Conservation (phyloP, 306 rosid species). For the Glycine latifolia region DNA sequence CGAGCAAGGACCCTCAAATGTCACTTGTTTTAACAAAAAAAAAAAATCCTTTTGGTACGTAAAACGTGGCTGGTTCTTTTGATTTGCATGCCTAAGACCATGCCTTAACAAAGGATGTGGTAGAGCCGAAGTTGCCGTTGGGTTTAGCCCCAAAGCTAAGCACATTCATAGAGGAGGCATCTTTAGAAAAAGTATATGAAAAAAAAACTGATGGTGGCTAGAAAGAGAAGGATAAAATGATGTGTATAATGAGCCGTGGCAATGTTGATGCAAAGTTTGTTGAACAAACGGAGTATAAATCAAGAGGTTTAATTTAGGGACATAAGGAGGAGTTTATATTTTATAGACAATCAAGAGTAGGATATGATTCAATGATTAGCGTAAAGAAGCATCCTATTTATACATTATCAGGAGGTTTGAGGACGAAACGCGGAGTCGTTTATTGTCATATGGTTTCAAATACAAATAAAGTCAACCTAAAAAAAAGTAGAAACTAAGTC, state of each 20-base stretch:
- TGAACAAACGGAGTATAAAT: too few relatives aligned
- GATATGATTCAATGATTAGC: too few relatives aligned
- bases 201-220: background rate
- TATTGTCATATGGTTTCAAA: too few relatives aligned
- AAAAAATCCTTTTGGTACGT: conserved; percentile 51
- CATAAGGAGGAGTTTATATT: too few relatives aligned
- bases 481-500: too few relatives aligned
- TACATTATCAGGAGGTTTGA: too few relatives aligned
- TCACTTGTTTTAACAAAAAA: conserved; percentile 51
- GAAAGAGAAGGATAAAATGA: conserved; percentile 6
- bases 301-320: too few relatives aligned
- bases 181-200: background rate
- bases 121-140: conserved; percentile 37
- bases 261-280: background rate
- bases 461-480: too few relatives aligned
- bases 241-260: conserved; percentile 21
- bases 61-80: conserved; percentile 27
- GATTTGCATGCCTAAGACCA: conserved; percentile 54
- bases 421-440: too few relatives aligned
- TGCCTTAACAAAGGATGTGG: conserved; percentile 37
- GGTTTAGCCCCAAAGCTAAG: conserved; percentile 47
- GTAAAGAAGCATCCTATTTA: too few relatives aligned
- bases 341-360: too few relatives aligned
- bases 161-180: conserved; percentile 48
- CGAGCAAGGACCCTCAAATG: conserved; percentile 53